A percentile compares a stretch with the other conserved stretches of the same genome.
Conservation (phyloP, 257 asterid species). For the Nemophila menziesii region DNA sequence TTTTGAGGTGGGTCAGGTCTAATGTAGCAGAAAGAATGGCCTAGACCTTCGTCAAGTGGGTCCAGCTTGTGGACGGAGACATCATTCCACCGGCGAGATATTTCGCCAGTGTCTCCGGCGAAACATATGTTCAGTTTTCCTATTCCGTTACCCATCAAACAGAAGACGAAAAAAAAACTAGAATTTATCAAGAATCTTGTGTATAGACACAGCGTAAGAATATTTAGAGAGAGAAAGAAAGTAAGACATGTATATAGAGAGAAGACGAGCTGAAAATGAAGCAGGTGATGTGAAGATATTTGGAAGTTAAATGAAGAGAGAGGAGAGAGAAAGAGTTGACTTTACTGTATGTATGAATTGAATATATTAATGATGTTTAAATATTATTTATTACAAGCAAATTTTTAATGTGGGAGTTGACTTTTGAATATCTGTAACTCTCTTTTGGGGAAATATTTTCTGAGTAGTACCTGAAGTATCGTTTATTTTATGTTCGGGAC, state of each 20-base stretch:
- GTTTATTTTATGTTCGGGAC: too few relatives aligned
- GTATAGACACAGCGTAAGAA: constrained; percentile 4
- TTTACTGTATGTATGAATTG: constrained; percentile 14
- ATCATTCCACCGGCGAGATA: constrained; percentile 61
- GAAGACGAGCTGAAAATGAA: constrained; percentile 4
- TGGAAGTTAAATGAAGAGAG: constrained; percentile 3
- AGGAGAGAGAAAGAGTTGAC: constrained; percentile 51
- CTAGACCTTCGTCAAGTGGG: constrained; percentile 76
- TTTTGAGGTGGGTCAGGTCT: constrained; percentile 51
- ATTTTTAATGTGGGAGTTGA: constrained; percentile 5
- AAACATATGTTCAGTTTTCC: constrained; percentile 49
- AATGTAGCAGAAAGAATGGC: constrained; percentile 87
- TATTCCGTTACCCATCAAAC: constrained; percentile 64
- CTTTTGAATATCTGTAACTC: too few relatives aligned
- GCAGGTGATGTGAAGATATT: not conserved
- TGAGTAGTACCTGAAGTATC: too few relatives aligned
- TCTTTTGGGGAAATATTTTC: too few relatives aligned
- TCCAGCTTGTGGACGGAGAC: constrained; percentile 40
- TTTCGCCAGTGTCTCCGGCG: constrained; percentile 77
- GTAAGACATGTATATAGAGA: constrained; percentile 8
- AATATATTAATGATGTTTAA: constrained; percentile 1
- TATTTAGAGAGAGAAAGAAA: not conserved
- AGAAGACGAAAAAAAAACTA: not conserved
- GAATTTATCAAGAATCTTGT: not conserved
- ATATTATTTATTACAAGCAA: constrained; percentile 8